Evolutionary conservation across 2,329 filamentous ascomycete genomes (phyloP).

Genomic region (Colletotrichum siamense): DNA sequence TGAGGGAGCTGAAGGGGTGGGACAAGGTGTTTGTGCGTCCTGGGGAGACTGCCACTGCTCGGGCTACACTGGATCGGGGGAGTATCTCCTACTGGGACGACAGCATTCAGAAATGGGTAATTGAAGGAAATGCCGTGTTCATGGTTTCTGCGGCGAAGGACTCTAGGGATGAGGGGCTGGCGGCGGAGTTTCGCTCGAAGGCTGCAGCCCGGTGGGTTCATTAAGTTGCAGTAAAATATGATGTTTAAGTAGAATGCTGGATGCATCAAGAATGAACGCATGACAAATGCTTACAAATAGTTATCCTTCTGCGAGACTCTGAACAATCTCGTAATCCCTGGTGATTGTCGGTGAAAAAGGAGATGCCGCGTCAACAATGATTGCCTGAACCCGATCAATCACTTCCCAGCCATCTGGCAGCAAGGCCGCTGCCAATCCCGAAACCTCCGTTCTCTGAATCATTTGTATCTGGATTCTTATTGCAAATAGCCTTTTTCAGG

Average conservation of each 20-base stretch:
- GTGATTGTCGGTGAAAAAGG: neutral
- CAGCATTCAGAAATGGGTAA: neutral
- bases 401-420: neutral
- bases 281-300: fast-evolving
- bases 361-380: neutral
- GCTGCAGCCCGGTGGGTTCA: neutral
- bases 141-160: neutral
- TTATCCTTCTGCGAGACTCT: neutral
- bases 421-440: neutral
- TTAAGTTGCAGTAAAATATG: neutral
- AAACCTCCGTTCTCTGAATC: neutral
- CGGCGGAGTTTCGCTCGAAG: neutral
- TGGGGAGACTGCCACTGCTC: neutral
- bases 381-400: neutral
- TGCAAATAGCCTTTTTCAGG: neutral
- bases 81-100: neutral
- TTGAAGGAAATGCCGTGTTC: neutral
- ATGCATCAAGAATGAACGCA: neutral
- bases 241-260: neutral
- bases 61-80: neutral
- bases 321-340: neutral
- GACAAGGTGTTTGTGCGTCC: neutral
- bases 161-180: neutral
- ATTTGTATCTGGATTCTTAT: neutral
- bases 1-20: neutral